Base-by-base conservation (phyloP, 805 yeast genomes). In the Maudiozyma serrabonitensis region DNA sequence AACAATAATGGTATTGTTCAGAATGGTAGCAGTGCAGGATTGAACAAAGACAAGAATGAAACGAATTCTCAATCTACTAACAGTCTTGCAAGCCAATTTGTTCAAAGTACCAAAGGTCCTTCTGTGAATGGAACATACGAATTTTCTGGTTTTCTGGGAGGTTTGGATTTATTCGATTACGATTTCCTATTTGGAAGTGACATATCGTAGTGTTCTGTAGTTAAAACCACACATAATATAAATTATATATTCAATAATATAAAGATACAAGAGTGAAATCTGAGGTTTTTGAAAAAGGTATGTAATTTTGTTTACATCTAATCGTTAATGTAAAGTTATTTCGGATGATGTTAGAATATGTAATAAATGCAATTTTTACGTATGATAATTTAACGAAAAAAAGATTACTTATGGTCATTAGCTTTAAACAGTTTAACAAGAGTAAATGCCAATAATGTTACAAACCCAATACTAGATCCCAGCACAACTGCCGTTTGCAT, bases 401-500 rank as follows among this genome's bases (percentile, higher is more conserved):
- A 3, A 9, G 5, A 2, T 32, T 23, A 38, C 12, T 25, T 34
- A 19, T 47, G 32, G 6, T 47, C 39, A 6, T 34, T n/a, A 11
- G 46, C 32, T 31, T 50, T 58, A 11, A 60, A 41, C 34, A 66
- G 38, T 46, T 81, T 76, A 67, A 86, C 75, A 32, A 84, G 75
- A 75, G 89, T 82, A 6, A 82, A 70, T 0, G 87, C 74, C 1
- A 80, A 75, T 0, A 84, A 60, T 0, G 83, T 72, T 72, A 85
- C 72, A 44, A 86, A 78, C 0, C 85, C 81, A 15, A 84, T 69
- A 0, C 89, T 86, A 0, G 89, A 80, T 1, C 87, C 82, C 0
- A 85, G 82, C 50, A 86, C 69, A 15, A 83, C 68, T 9, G 77
- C 69, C 42, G 66, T 51, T 75, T 84, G 64, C 70, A 79, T 52